Base-by-base conservation (phyloP, 2,329 filamentous ascomycete genomes). In the Botrytis byssoidea region DNA sequence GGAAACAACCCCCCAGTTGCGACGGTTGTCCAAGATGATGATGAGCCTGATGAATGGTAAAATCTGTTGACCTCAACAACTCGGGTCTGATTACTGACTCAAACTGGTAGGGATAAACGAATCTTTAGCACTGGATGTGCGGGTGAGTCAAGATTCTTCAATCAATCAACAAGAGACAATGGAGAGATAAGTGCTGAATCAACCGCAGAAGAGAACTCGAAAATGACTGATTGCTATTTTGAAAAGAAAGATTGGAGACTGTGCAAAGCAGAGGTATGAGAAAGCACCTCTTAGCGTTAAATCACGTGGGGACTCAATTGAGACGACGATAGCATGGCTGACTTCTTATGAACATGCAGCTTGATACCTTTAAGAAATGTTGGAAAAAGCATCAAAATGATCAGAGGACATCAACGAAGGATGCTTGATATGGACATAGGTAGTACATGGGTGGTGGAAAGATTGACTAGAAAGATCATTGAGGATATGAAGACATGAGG, bases 91-190 rank as follows among this genome's bases (percentile, higher is more conserved):
- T 76, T 72, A 74, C 76, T 76, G 76, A 78, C 64, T 70, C 48
- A 69, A 73, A 67, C 51, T 59, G 78, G 74, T 81, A 98, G 95
- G 95, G 95, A 98, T 85, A 95, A 97, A 88, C 89, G 96, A 81
- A 98, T 98, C 83, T 97, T 94, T 85, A 97, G 94, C 85, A 98
- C 95, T 4, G 96, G 95, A 74, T 98, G 95, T 81, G 89, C 94
- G 83, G 91, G 95, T 97, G 84, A 81, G 85, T 79, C 32, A n/a
- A 69, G 40, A 29, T 25, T 32, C 12, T 16, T 57, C 51, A 5
- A 57, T 72, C 40, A 18, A 35, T 20, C 40, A 44, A 20, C 71
- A 32, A 68, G 32, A 10, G 18, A 25, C 2, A 32, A 48, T 20
- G 10, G 20, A 48, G 42, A 29, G 7, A 46, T 20, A n/a, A 73